Percentiles rank a stretch among this genome's conserved stretches.
Conservation (phyloP, 768 basidiomycete genomes). For the Termitomyces heimii region DNA sequence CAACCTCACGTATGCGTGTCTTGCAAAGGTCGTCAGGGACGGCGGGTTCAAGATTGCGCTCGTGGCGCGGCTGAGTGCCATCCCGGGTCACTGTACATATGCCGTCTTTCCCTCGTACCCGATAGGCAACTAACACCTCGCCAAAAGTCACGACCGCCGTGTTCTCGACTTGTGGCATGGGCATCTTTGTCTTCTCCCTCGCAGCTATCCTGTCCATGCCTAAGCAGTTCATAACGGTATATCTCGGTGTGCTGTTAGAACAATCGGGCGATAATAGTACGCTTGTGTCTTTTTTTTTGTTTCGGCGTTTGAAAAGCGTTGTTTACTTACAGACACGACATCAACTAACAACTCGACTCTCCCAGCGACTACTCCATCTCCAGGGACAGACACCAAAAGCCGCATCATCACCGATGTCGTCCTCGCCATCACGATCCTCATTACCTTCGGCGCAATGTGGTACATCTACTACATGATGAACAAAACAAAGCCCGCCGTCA, state of each 20-base stretch:
- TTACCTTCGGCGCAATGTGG: slow-evolving; percentile 79
- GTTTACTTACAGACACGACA: too few species aligned
- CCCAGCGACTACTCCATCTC: not conserved
- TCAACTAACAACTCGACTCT: not conserved
- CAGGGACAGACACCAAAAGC: slow-evolving; percentile 37
- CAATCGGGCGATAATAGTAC: slow-evolving; percentile 32
- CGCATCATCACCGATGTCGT: slow-evolving; percentile 67
- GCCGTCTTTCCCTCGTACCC: not conserved
- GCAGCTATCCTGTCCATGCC: slow-evolving; percentile 83
- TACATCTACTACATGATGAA: slow-evolving; percentile 75
- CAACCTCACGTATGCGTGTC: slow-evolving; percentile 53
- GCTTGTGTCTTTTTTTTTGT: not conserved
- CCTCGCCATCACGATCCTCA: slow-evolving; percentile 57
- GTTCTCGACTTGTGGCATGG: slow-evolving; percentile 88
- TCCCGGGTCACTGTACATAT: slow-evolving; percentile 73
- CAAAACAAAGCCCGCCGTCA: slow-evolving; percentile 57
- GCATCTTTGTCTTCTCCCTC: slow-evolving; percentile 65
- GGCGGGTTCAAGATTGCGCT: slow-evolving; percentile 86
- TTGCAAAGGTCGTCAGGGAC: slow-evolving; percentile 68
- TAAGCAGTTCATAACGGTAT: slow-evolving; percentile 90
- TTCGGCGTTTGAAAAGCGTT: too few species aligned
- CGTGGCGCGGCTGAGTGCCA: slow-evolving; percentile 72
- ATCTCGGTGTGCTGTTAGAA: slow-evolving; percentile 79
- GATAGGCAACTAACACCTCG: not conserved
- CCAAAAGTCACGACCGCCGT: slow-evolving; percentile 76